Base-by-base conservation (phyloP, 306 rosid genomes). In the Malus sylvestris region DNA sequence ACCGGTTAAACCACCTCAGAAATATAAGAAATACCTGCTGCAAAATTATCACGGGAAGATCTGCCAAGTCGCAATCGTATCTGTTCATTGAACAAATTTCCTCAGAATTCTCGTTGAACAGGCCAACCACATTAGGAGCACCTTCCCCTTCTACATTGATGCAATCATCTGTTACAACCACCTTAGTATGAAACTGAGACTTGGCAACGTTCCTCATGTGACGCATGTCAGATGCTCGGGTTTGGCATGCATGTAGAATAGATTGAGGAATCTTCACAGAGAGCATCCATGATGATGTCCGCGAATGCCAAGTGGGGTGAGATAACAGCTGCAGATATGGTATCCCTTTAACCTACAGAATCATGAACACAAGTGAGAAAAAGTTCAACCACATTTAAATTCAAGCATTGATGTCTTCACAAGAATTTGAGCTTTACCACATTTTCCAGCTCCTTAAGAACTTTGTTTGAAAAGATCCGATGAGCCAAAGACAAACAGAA, bases 291-390 rank as follows among this genome's bases (percentile, higher is more conserved):
- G 97, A 90, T 11, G 97, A 95, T 22, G 86, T 81, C 27, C 97
- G 90, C 81, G 93, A 95, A 83, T 90, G 87, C 99, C 99, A 89
- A 3, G 99, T 89, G 55, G 93, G 96, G 78, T 95, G 88, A 68
- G 97, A 89, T 77, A 82, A 79, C 78, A 92, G 68, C 81, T 89
- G 90, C 71, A 90, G 88, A 90, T 85, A 92, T 51, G 93, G 96
- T 73, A 89, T 92, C 61, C 85, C 89, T 81, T 84, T 85, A 71
- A 88, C 92, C 99, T 95, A 83, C 68, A 81, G 75, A 78, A 53
- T 72, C 62, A 67, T 10, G 70, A 73, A 70, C 42, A 46, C 78
- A 9, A 52, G 30, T 74, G 63, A 79, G 72, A 74, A 81, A 68
- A 75, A 82, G 59, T 57, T 59, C 72, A 44, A 73, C 45, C 64